Evolutionary conservation across 1,284 basidiomycete species (phyloP).

Genomic region (Ceratobasidium theobromae): DNA sequence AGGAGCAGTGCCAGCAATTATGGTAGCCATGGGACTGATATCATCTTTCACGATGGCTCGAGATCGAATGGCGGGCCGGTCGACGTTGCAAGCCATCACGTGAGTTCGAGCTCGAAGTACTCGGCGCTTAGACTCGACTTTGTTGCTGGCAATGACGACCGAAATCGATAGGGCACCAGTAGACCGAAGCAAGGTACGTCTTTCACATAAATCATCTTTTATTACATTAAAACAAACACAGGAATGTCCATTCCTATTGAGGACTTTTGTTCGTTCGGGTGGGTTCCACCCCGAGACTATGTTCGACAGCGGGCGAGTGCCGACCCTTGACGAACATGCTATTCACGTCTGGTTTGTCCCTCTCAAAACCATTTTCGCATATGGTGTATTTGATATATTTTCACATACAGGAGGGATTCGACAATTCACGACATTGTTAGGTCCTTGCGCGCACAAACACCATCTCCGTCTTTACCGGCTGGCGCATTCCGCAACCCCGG

Average conservation of each 20-base stretch:
- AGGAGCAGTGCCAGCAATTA: too few relatives aligned
- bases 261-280: slow-evolving; percentile 78
- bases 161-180: not conserved
- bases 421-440: slow-evolving; percentile 74
- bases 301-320: slow-evolving; percentile 72
- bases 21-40: too few relatives aligned
- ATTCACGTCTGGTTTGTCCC: slow-evolving; percentile 62
- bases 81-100: not conserved
- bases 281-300: slow-evolving; percentile 66
- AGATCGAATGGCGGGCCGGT: too few relatives aligned
- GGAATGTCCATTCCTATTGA: slow-evolving; percentile 63
- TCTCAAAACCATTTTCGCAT: not conserved
- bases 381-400: slow-evolving; percentile 11
- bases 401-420: slow-evolving; percentile 64
- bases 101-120: not conserved
- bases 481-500: slow-evolving; percentile 74
- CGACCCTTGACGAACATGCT: slow-evolving; percentile 72
- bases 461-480: slow-evolving; percentile 59
- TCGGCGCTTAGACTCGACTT: slow-evolving; percentile 4
- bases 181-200: slow-evolving; percentile 15
- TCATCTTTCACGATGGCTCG: too few relatives aligned
- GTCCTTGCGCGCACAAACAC: slow-evolving; percentile 53
- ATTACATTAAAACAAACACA: not conserved
- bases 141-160: slow-evolving; percentile 15
- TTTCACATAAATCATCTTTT: not conserved